Percentiles rank a stretch among this genome's conserved stretches.
These are phyloP conservation scores for Neurospora tetrasperma DNA, from an alignment of 495 filamentous ascomycete species.

Conservation along the genomic window DNA sequence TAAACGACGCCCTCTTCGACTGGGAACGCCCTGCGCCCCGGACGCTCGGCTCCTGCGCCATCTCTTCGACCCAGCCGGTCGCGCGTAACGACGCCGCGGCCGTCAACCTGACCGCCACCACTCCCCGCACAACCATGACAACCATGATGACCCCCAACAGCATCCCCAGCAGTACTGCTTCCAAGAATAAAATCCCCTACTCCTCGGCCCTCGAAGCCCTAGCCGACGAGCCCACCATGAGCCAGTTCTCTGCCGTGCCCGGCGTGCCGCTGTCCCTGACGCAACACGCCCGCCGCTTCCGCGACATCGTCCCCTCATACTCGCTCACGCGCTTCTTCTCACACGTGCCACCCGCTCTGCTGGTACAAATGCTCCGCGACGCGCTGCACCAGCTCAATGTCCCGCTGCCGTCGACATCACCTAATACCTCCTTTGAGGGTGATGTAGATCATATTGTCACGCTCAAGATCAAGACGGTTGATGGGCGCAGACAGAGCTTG, in stretches of 20 bases:
- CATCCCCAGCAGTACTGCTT: conserved; percentile 7
- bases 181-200: not conserved
- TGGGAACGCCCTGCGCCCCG: conserved; percentile 53
- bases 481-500: conserved; percentile 68
- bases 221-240: conserved; percentile 81
- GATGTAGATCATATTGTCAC: conserved; percentile 42
- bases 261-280: conserved; percentile 72
- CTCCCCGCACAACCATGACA: conserved; percentile 2
- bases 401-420: conserved; percentile 46
- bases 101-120: not conserved
- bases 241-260: conserved; percentile 77
- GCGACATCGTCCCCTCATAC: conserved; percentile 72
- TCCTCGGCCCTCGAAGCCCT: conserved; percentile 48
- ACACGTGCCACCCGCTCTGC: conserved; percentile 59
- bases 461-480: conserved; percentile 62
- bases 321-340: conserved; percentile 89
- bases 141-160: conserved; percentile 3
- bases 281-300: conserved; percentile 77
- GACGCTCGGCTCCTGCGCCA: conserved; percentile 35
- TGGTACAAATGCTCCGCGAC: conserved; percentile 70
- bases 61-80: conserved; percentile 48
- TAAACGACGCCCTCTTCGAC: conserved; percentile 60
- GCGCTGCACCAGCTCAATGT: conserved; percentile 76
- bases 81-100: conserved; percentile 17
- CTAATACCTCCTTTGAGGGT: conserved; percentile 12